Percentiles rank a stretch among this genome's conserved stretches.
phyloP scores from a whole-genome alignment of 768 basidiomycete species.

The Lactarius akahatsu region DNA sequence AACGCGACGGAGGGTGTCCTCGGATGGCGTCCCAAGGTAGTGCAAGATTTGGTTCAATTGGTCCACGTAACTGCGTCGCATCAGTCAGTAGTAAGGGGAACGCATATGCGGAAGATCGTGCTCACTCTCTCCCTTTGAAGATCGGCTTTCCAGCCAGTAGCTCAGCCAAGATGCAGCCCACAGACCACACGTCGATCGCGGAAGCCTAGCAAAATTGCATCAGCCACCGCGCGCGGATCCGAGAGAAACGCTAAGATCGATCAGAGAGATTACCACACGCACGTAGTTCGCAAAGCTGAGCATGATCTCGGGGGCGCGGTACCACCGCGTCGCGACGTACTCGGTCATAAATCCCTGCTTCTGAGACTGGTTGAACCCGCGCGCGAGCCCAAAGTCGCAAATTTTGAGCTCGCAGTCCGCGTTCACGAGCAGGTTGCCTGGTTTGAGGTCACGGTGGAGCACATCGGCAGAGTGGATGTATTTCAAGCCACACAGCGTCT shows the following conservation, averaged over 20 bases:
- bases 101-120: slow-evolving; percentile 18
- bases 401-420: slow-evolving; percentile 99
- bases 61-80: slow-evolving; percentile 78
- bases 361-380: slow-evolving; percentile 87
- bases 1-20: slow-evolving; percentile 93
- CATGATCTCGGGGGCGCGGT: slow-evolving; percentile 99
- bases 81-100: slow-evolving; percentile 6
- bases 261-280: slow-evolving; percentile 35
- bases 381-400: slow-evolving; percentile 96
- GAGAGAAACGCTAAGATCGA: background rate
- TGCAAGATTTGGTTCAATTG: slow-evolving; percentile 98
- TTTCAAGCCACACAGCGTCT: slow-evolving; percentile 96
- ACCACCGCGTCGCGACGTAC: slow-evolving; percentile 99
- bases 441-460: slow-evolving; percentile 94
- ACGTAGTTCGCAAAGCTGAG: slow-evolving; percentile 94
- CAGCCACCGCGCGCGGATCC: background rate
- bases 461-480: slow-evolving; percentile 98
- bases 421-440: slow-evolving; percentile 93
- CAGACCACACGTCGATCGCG: slow-evolving; percentile 94
- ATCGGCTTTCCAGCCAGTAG: slow-evolving; percentile 91
- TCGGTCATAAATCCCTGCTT: slow-evolving; percentile 99
- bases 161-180: slow-evolving; percentile 94
- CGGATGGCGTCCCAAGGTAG: slow-evolving; percentile 96
- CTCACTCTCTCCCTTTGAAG: slow-evolving; percentile 96
- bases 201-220: slow-evolving; percentile 55